A percentile compares a stretch with the other conserved stretches of the same genome.
These are phyloP conservation scores for Trypanosoma theileri DNA, from an alignment of 208 protist species.

Conservation along the genomic window DNA sequence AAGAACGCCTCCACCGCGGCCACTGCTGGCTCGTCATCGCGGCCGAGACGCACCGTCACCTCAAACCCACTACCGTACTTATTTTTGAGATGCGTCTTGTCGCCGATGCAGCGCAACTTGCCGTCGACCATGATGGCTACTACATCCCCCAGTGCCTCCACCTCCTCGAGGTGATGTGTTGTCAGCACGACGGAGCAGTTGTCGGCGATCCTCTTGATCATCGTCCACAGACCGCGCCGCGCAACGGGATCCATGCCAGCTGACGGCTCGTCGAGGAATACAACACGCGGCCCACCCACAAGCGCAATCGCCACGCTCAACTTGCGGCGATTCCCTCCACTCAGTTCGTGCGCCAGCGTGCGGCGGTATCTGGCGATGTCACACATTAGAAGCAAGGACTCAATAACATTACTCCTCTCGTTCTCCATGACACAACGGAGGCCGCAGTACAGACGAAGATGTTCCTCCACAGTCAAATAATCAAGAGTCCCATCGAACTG, in stretches of 20 bases:
- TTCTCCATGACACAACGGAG: slow-evolving; percentile 49
- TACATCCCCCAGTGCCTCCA: slow-evolving; percentile 78
- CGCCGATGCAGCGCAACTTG: slow-evolving; percentile 84
- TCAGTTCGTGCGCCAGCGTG: slow-evolving; percentile 41
- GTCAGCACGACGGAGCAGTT: slow-evolving; percentile 85
- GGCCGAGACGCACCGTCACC: slow-evolving; percentile 38
- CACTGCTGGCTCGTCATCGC: slow-evolving; percentile 5
- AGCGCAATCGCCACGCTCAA: slow-evolving; percentile 78
- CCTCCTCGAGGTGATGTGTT: slow-evolving; percentile 93
- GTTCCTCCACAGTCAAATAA: slow-evolving; percentile 92
- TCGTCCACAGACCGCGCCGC: slow-evolving; percentile 77
- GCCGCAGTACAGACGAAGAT: slow-evolving; percentile 87
- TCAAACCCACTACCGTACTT: slow-evolving; percentile 80
- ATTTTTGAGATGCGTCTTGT: slow-evolving; percentile 79
- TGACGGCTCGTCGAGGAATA: slow-evolving; percentile 89
- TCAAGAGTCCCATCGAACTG: slow-evolving; percentile 94
- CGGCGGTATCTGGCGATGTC: slow-evolving; percentile 44
- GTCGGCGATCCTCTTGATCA: slow-evolving; percentile 36
- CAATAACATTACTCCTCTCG: slow-evolving; percentile 28
- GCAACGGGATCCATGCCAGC: slow-evolving; percentile 86
- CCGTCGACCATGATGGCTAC: slow-evolving; percentile 91
- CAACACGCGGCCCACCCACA: slow-evolving; percentile 64
- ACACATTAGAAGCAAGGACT: slow-evolving; percentile 37
- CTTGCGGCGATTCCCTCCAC: slow-evolving; percentile 87
- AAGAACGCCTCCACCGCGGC: slow-evolving; percentile 40